phyloP scores from a whole-genome alignment of 2,329 filamentous ascomycete species.

The Cladobotryum mycophilum region DNA sequence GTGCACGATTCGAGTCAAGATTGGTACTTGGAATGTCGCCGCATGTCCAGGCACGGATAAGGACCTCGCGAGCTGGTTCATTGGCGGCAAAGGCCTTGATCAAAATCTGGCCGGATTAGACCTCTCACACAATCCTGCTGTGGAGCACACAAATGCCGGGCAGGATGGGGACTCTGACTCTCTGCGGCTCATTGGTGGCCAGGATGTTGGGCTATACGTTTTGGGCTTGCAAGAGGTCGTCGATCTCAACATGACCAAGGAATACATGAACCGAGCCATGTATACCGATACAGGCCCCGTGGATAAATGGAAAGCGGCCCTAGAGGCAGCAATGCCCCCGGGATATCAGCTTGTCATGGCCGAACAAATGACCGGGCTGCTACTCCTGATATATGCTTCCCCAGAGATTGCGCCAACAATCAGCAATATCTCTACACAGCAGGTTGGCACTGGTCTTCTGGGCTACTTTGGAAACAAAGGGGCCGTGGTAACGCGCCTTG shows the following conservation, averaged over 20 bases:
- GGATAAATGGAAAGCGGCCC: slow-evolving; percentile 72
- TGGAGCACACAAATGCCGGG: slow-evolving; percentile 26
- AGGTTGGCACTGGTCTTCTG: slow-evolving; percentile 81
- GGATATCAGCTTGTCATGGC: slow-evolving; percentile 73
- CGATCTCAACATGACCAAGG: slow-evolving; percentile 71
- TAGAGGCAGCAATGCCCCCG: slow-evolving; percentile 65
- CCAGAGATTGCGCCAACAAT: slow-evolving; percentile 68
- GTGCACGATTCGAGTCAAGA: slow-evolving; percentile 72
- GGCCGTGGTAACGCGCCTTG: slow-evolving; percentile 70
- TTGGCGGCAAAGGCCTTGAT: slow-evolving; percentile 66
- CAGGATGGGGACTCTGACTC: slow-evolving; percentile 28
- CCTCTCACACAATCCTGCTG: slow-evolving; percentile 33
- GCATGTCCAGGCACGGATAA: slow-evolving; percentile 77
- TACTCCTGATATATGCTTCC: slow-evolving; percentile 81
- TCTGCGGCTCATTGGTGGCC: slow-evolving; percentile 46
- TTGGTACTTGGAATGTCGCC: slow-evolving; percentile 94
- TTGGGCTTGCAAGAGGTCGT: slow-evolving; percentile 90
- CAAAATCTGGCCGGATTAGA: slow-evolving; percentile 53
- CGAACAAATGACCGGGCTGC: slow-evolving; percentile 79
- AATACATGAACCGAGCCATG: slow-evolving; percentile 60
- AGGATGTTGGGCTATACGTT: slow-evolving; percentile 82
- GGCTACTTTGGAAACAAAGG: slow-evolving; percentile 98
- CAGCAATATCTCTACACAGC: slow-evolving; percentile 73
- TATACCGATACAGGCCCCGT: slow-evolving; percentile 68
- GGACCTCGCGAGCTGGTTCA: slow-evolving; percentile 84